A percentile compares a stretch with the other conserved stretches of the same genome.
These are phyloP conservation scores for Cercospora sojina DNA, from an alignment of 2,329 filamentous ascomycete species.

Conservation along the genomic window DNA sequence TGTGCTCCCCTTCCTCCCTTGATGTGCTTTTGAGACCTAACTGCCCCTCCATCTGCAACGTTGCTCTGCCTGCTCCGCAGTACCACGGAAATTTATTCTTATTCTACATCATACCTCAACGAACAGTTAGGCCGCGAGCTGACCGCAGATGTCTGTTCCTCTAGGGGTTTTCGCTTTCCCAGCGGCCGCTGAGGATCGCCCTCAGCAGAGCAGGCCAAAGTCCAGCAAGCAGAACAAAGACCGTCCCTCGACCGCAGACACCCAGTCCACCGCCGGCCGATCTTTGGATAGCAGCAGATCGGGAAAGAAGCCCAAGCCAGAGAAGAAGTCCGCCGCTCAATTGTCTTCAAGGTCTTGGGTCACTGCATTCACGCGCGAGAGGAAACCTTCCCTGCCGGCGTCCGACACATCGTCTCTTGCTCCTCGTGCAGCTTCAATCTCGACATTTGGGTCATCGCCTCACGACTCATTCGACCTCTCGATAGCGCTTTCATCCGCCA, in stretches of 20 bases:
- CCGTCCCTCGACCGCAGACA: constrained; percentile 13
- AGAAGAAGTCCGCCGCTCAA: constrained; percentile 15
- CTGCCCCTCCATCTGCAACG: constrained; percentile 11
- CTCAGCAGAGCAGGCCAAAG: constrained; percentile 14
- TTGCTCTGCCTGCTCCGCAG: constrained; percentile 18
- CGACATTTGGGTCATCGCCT: constrained; percentile 21
- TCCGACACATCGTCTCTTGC: constrained; percentile 11
- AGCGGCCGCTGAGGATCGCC: constrained; percentile 24
- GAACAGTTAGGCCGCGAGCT: constrained; percentile 27
- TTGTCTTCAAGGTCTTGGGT: constrained; percentile 27
- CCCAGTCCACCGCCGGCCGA: constrained; percentile 15
- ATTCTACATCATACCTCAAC: constrained; percentile 18
- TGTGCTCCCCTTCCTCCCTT: constrained; percentile 14
- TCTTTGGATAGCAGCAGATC: constrained; percentile 22
- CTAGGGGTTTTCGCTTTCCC: constrained; percentile 29
- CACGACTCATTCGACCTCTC: constrained; percentile 28
- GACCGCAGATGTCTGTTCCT: constrained; percentile 31
- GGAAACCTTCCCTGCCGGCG: constrained; percentile 17
- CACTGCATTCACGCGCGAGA: constrained; percentile 20
- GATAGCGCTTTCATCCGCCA: constrained; percentile 4
- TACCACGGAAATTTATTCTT: constrained; percentile 23
- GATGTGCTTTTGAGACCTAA: constrained; percentile 13
- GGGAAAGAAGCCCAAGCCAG: constrained; percentile 19
- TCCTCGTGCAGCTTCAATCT: constrained; percentile 16
- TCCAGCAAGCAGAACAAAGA: constrained; percentile 18